phyloP scores from a whole-genome alignment of 371 early-diverging fungal genomes.

The Apophysomyces ossiformis region DNA sequence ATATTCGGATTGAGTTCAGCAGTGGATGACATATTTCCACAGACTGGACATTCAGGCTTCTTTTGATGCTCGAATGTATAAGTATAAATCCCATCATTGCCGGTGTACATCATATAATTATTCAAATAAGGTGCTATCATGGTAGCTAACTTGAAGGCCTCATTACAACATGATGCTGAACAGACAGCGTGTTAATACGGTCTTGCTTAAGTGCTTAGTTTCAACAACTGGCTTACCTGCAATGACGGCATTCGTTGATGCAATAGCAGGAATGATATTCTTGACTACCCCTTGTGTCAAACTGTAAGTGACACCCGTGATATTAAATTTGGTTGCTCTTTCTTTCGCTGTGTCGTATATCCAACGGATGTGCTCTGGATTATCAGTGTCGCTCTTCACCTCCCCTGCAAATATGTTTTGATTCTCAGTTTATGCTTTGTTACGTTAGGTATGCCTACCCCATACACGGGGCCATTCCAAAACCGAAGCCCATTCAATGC shows the following conservation, averaged over 20 bases:
- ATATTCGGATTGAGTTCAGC: conserved; percentile 48
- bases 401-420: conserved; percentile 36
- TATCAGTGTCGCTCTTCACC: conserved; percentile 87
- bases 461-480: conserved; percentile 88
- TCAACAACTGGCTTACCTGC: conserved; percentile 66
- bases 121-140: conserved; percentile 73
- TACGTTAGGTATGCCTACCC: conserved; percentile 47
- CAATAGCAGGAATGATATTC: conserved; percentile 99
- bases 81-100: conserved; percentile 89
- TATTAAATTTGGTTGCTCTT: conserved; percentile 83
- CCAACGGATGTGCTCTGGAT: conserved; percentile 92
- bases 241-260: conserved; percentile 99
- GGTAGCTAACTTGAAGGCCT: conserved; percentile 92
- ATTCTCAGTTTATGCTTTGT: not conserved
- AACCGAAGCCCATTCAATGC: conserved; percentile 98
- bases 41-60: conserved; percentile 91
- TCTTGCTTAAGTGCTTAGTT: not conserved
- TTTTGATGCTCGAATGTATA: conserved; percentile 87
- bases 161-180: conserved; percentile 90
- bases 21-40: conserved; percentile 64
- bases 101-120: conserved; percentile 97
- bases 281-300: conserved; percentile 95
- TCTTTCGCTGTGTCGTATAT: conserved; percentile 73
- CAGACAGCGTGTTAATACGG: not conserved
- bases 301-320: conserved; percentile 89